phyloP scores from a whole-genome alignment of 192 early-diverging fungal genomes.

The Dimargaris xerosporica region DNA sequence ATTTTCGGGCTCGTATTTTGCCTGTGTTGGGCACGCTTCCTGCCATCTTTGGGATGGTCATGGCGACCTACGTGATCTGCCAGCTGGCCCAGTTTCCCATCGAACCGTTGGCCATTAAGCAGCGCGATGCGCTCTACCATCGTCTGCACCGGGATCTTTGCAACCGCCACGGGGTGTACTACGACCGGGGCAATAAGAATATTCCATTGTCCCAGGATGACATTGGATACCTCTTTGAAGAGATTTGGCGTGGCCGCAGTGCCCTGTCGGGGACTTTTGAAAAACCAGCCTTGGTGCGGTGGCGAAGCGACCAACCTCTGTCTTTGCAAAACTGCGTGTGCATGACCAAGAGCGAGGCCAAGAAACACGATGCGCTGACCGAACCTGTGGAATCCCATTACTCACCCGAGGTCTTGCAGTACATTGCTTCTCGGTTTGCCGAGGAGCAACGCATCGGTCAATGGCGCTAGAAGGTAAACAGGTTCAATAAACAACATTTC shows the following conservation, averaged over 20 bases:
- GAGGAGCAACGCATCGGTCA: conserved; percentile 23
- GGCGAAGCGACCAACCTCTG: conserved; percentile 54
- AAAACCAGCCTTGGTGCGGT: conserved; percentile 57
- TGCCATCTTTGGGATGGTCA: conserved; percentile 83
- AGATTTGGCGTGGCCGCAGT: conserved; percentile 72
- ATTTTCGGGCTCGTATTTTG: conserved; percentile 78
- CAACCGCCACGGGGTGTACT: conserved; percentile 27
- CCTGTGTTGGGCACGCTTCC: conserved; percentile 82
- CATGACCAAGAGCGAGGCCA: conserved; percentile 69
- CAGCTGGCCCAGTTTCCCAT: conserved; percentile 44
- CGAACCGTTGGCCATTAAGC: conserved; percentile 58
- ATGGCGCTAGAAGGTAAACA: conserved; percentile 16
- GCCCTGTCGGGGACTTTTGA: conserved; percentile 58
- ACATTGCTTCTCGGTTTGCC: conserved; percentile 19
- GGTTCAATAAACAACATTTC: too few species aligned
- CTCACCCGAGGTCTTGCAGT: conserved; percentile 16
- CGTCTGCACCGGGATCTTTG: conserved; percentile 60
- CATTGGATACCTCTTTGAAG: conserved; percentile 76
- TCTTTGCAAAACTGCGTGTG: conserved; percentile 62
- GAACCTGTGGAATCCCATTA: conserved; percentile 22
- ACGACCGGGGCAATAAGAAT: conserved; percentile 13
- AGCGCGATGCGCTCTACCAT: conserved; percentile 54
- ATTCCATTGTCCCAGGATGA: conserved; percentile 51
- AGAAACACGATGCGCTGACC: conserved; percentile 23
- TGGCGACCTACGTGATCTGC: conserved; percentile 75